Conservation (phyloP, 2,329 filamentous ascomycete species). For the Lanzia echinophila region DNA sequence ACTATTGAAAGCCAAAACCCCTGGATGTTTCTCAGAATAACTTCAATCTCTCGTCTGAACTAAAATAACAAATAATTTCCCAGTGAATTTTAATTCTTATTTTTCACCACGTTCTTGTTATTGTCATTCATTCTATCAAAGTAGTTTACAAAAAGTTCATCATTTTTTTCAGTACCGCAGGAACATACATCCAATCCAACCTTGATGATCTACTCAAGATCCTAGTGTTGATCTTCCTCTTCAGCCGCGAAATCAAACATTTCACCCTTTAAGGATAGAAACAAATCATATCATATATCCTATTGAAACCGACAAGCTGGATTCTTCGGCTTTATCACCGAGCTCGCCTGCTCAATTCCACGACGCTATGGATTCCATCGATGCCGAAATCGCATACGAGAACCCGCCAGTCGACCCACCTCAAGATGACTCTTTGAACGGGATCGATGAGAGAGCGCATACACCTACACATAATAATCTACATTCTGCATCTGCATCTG, state of each 20-base stretch:
- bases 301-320: constrained; percentile 37
- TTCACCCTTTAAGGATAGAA: constrained; percentile 12
- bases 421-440: constrained; percentile 26
- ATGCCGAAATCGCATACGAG: constrained; percentile 42
- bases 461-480: constrained; percentile 26
- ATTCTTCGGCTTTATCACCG: constrained; percentile 43
- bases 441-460: constrained; percentile 27
- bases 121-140: background rate
- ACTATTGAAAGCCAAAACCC: background rate
- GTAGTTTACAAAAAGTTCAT: background rate
- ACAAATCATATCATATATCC: constrained; percentile 2
- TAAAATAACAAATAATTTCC: background rate
- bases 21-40: constrained; percentile 11
- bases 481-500: constrained; percentile 30
- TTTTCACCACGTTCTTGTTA: background rate
- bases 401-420: constrained; percentile 20
- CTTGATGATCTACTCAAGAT: constrained; percentile 11
- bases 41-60: constrained; percentile 5
- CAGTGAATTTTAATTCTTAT: background rate
- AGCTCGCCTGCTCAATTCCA: constrained; percentile 47
- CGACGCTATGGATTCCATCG: constrained; percentile 43
- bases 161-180: background rate
- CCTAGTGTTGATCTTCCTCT: constrained; percentile 11
- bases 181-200: constrained; percentile 2
- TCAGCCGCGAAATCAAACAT: constrained; percentile 9